Percentiles rank a stretch among this genome's conserved stretches.
Evolutionary conservation across 2,329 filamentous ascomycete species (phyloP).

Genomic region (Cladobotryum mycophilum): DNA sequence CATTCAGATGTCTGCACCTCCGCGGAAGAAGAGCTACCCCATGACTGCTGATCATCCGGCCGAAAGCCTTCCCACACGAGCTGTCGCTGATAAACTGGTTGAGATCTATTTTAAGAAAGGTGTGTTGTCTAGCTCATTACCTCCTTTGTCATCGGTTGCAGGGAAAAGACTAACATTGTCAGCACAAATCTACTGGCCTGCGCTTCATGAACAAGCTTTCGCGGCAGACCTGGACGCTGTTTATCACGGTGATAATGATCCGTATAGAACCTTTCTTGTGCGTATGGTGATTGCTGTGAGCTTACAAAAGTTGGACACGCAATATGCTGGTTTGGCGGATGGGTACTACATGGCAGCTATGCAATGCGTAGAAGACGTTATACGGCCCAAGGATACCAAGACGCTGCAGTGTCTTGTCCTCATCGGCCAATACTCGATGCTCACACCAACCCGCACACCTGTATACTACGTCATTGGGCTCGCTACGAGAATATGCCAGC

Average conservation of each 20-base stretch:
- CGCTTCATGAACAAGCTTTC: constrained; percentile 78
- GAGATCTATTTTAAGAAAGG: constrained; percentile 83
- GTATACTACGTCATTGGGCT: constrained; percentile 91
- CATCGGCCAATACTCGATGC: constrained; percentile 83
- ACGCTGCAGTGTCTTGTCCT: constrained; percentile 85
- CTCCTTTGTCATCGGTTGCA: neutral
- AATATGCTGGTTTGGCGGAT: constrained; percentile 89
- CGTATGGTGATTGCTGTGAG: constrained; percentile 93
- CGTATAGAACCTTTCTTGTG: constrained; percentile 81
- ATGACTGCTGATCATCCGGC: constrained; percentile 83
- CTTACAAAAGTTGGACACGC: constrained; percentile 81
- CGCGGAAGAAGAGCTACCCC: constrained; percentile 78
- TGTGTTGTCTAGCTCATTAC: constrained; percentile 30
- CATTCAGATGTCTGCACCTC: constrained; percentile 47
- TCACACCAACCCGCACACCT: constrained; percentile 86
- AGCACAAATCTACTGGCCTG: constrained; percentile 86
- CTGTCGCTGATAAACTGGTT: constrained; percentile 70
- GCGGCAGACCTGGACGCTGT: constrained; percentile 72
- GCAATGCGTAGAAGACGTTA: constrained; percentile 72
- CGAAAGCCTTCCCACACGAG: constrained; percentile 63
- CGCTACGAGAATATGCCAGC: constrained; percentile 80
- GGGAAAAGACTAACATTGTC: constrained; percentile 12
- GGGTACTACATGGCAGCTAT: constrained; percentile 91
- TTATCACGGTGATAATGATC: constrained; percentile 66
- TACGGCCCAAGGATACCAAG: constrained; percentile 82